Evolutionary conservation across 305 asterid species (phyloP).

Genomic region (Solanum hybrid): DNA sequence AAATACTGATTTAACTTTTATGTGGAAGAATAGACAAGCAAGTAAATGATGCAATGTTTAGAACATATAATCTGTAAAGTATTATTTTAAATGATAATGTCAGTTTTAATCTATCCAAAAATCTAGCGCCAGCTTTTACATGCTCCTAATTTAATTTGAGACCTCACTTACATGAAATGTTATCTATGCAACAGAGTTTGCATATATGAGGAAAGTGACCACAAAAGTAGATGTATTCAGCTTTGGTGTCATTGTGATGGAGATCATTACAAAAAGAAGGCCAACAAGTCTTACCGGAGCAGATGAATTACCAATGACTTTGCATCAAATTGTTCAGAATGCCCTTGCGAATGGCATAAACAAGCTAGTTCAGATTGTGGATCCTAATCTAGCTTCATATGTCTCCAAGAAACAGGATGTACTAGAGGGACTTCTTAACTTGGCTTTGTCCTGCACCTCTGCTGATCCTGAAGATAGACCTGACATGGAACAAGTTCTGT

Average conservation of each 20-base stretch:
- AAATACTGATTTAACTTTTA: background rate
- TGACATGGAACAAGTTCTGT: slow-evolving; percentile 51
- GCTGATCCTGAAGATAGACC: slow-evolving; percentile 59
- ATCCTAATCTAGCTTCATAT: slow-evolving; percentile 37
- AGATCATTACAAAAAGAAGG: slow-evolving; percentile 56
- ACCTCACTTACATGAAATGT: background rate
- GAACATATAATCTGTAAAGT: background rate
- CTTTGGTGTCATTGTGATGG: slow-evolving; percentile 70
- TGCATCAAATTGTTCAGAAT: slow-evolving; percentile 48
- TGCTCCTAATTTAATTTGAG: background rate
- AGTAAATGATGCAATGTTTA: background rate
- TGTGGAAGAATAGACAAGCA: background rate
- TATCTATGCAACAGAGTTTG: slow-evolving; percentile 45
- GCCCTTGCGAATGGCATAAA: slow-evolving; percentile 33
- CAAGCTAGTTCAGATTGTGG: slow-evolving; percentile 32
- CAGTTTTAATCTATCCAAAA: background rate
- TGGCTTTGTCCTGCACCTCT: slow-evolving; percentile 62
- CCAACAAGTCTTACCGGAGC: slow-evolving; percentile 63
- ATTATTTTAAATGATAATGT: background rate
- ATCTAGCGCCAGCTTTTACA: background rate
- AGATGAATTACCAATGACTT: slow-evolving; percentile 46
- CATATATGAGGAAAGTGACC: slow-evolving; percentile 67
- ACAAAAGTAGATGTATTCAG: slow-evolving; percentile 80
- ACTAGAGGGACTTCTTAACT: slow-evolving; percentile 40
- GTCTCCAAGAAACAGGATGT: slow-evolving; percentile 33